Evolutionary conservation across 371 early-diverging fungal species (phyloP), one percentile per base, ranked within the genome.

Genomic region (Edhazardia aedis): DNA sequence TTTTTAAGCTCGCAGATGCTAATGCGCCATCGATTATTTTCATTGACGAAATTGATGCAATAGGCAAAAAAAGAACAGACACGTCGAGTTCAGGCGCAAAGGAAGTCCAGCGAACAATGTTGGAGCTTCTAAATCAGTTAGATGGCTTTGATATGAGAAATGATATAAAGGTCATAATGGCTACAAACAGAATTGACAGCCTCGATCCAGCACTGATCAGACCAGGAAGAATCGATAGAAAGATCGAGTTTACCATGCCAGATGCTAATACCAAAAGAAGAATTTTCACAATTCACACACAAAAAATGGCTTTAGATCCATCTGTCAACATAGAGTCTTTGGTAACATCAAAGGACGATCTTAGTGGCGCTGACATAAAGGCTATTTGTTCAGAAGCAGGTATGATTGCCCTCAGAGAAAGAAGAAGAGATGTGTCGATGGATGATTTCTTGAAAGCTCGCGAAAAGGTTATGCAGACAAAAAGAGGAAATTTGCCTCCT

Each of bases 301-400:
- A 82, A 47, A 80, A 85, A 59, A 99, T 99, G 96, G 92, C 86
- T 7, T 74, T 96, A 14, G 80, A 85, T 23, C 83, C 82, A 30
- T 90, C 89, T 71, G 93, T 99, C 12, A 86, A 94, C 69, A 65
- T 96, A 60, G 92, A 95, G 58, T 88, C 88, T 66, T 86, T 94
- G 75, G 86, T 93, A 53, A 85, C 86, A 80, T 81, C 86, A 14
- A 96, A 93, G 75, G 94, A 92, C 69, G 99, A 93, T 70, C 74
- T 94, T 33, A 87, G 84, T 54, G 99, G 99, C 47, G 95, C 99
- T 16, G 99, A 99, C 74, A 87, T 99, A 59, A 94, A 94, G 78
- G 95, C 96, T 49, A 87, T 99, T 47, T 99, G 99, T 76, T 92
- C 96, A 6, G 99, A 99, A 69, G 85, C 96, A 24, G 99, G 96